Conservation (phyloP, 148 eudicot genomes). For the Rhododendron simsii region DNA sequence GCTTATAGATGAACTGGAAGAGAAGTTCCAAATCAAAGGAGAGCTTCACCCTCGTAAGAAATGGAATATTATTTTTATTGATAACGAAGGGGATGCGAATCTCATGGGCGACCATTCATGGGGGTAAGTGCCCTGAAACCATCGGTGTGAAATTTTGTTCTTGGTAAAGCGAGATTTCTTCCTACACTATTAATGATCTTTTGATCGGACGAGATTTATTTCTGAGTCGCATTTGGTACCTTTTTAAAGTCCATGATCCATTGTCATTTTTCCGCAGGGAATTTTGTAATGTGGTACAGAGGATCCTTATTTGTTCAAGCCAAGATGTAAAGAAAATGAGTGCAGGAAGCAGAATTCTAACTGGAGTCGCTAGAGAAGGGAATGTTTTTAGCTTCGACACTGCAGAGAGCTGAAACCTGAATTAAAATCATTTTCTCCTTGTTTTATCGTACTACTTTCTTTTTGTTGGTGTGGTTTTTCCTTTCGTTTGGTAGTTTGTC, state of each 20-base stretch:
- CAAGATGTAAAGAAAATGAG: constrained; percentile 86
- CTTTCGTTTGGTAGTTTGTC: neutral
- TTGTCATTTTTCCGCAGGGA: constrained; percentile 43
- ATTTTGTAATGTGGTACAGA: constrained; percentile 80
- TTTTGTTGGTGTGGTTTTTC: neutral
- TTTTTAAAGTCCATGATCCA: neutral
- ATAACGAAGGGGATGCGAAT: constrained; percentile 93
- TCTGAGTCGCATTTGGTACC: neutral
- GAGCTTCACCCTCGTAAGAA: constrained; percentile 54
- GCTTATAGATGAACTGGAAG: constrained; percentile 68
- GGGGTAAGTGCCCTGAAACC: constrained; percentile 53
- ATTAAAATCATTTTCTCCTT: neutral
- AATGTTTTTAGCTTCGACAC: constrained; percentile 43
- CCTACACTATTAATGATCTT: neutral
- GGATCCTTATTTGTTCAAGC: constrained; percentile 77
- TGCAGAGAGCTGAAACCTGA: constrained; percentile 24
- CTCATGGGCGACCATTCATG: constrained; percentile 94
- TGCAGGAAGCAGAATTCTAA: constrained; percentile 39
- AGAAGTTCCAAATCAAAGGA: constrained; percentile 75
- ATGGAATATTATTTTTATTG: constrained; percentile 90
- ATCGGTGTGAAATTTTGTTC: neutral
- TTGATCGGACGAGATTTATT: neutral
- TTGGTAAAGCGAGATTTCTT: neutral
- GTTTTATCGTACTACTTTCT: neutral
- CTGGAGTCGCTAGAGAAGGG: constrained; percentile 50